Conservation (phyloP, 2,329 filamentous ascomycete genomes). For the Parascedosporium putredinis region DNA sequence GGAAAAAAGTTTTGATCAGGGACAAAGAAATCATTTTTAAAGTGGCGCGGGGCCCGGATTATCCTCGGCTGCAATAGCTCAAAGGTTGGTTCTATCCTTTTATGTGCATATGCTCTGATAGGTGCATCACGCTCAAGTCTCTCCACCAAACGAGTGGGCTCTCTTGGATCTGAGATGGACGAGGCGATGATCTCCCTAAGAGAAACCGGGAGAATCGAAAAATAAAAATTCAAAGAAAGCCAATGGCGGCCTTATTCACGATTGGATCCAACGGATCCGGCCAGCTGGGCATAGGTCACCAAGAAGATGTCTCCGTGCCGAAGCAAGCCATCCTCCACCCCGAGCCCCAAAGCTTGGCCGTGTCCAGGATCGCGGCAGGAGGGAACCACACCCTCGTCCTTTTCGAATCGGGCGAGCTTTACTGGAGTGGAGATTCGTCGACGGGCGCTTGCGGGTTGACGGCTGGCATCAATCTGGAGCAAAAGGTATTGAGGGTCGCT, state of each 20-base stretch:
- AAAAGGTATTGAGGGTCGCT: conserved; percentile 3
- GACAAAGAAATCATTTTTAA: background rate
- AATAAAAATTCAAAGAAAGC: background rate
- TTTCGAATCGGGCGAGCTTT: conserved; percentile 46
- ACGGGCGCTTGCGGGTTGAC: conserved; percentile 43
- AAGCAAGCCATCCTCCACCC: conserved; percentile 49
- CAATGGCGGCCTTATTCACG: conserved; percentile 52
- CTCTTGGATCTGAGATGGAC: too few species aligned
- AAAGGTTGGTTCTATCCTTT: background rate
- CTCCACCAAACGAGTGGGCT: background rate
- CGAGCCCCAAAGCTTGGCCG: conserved; percentile 22
- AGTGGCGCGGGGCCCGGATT: background rate
- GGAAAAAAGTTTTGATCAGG: background rate
- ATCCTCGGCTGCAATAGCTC: background rate
- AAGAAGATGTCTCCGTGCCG: conserved; percentile 59
- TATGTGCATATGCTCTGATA: conserved; percentile 2
- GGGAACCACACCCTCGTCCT: conserved; percentile 81
- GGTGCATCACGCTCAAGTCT: too few species aligned
- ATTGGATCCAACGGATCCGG: conserved; percentile 70
- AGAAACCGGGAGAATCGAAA: too few species aligned
- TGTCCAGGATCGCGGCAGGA: conserved; percentile 45
- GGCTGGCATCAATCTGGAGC: background rate
- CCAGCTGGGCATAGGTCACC: conserved; percentile 62
- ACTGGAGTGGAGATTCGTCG: conserved; percentile 51
- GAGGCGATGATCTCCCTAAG: too few species aligned